Percentiles rank a stretch among this genome's conserved stretches.
These are phyloP conservation scores for Boechera retrofracta DNA, from an alignment of 345 rosid genomes.

Conservation along the genomic window DNA sequence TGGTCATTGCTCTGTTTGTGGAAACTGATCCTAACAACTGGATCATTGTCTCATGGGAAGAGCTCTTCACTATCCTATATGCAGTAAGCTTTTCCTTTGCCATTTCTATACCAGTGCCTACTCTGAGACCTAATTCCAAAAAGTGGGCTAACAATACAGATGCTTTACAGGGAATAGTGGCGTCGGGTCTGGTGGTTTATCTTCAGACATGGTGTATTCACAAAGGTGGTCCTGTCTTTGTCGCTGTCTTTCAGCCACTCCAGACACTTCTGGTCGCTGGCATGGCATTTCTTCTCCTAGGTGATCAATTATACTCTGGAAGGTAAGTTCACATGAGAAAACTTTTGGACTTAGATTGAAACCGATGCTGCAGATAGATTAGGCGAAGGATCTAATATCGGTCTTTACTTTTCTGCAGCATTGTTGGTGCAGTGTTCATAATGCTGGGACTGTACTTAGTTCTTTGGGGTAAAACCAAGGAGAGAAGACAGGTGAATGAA, in stretches of 20 bases:
- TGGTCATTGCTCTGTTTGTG: conserved; percentile 57
- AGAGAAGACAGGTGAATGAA: conserved; percentile 42
- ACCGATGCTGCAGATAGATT: too few relatives aligned
- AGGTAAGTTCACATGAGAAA: conserved; percentile 49
- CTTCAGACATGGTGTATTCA: conserved; percentile 85
- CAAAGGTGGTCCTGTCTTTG: conserved; percentile 81
- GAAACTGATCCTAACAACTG: conserved; percentile 57
- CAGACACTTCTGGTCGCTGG: conserved; percentile 77
- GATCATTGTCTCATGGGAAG: conserved; percentile 65
- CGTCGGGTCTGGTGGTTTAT: conserved; percentile 73
- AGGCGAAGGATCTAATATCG: too few relatives aligned
- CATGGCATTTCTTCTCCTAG: conserved; percentile 67
- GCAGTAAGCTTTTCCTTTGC: conserved; percentile 48
- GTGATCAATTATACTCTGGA: conserved; percentile 70
- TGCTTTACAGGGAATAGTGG: conserved; percentile 64
- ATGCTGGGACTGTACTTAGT: conserved; percentile 62
- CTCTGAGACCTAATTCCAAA: background rate
- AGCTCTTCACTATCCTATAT: conserved; percentile 68
- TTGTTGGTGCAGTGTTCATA: conserved; percentile 64
- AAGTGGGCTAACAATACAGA: conserved; percentile 2
- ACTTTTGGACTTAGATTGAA: too few relatives aligned
- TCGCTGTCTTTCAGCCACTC: conserved; percentile 77
- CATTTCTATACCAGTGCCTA: too few relatives aligned
- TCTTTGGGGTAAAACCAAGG: conserved; percentile 68
- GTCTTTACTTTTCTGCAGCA: conserved; percentile 43